Conservation (phyloP, 441 rosid genomes). For the Gossypium gossypioides region DNA sequence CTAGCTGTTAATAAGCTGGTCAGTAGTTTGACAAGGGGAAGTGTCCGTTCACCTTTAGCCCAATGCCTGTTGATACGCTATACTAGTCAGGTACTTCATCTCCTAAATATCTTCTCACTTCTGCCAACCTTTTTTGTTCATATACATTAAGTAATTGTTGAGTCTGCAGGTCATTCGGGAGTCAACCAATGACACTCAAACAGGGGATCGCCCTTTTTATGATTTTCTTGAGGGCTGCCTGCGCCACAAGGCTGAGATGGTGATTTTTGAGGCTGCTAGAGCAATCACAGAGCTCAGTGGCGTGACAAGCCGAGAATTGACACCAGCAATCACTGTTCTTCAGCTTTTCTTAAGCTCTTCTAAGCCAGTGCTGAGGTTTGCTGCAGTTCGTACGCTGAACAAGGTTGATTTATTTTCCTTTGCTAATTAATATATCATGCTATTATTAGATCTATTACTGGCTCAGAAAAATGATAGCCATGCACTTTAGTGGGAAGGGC, state of each 20-base stretch:
- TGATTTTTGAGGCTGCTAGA: slow-evolving; percentile 94
- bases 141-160: slow-evolving; percentile 1
- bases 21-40: slow-evolving; percentile 84
- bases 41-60: slow-evolving; percentile 92
- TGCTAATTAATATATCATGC: not conserved
- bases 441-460: not conserved
- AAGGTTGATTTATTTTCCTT: slow-evolving; percentile 41
- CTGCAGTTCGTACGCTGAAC: slow-evolving; percentile 94
- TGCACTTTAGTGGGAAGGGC: not conserved
- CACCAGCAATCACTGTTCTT: slow-evolving; percentile 96
- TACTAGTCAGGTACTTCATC: slow-evolving; percentile 59
- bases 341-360: slow-evolving; percentile 92
- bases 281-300: slow-evolving; percentile 94
- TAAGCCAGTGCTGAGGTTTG: slow-evolving; percentile 91
- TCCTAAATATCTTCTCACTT: not conserved
- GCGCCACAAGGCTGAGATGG: slow-evolving; percentile 97
- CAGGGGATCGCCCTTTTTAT: slow-evolving; percentile 93
- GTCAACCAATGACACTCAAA: slow-evolving; percentile 53
- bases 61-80: slow-evolving; percentile 94
- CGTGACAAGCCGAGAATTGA: slow-evolving; percentile 79
- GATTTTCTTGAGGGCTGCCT: slow-evolving; percentile 91
- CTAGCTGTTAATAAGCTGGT: slow-evolving; percentile 95
- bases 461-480: not conserved
- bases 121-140: not conserved
- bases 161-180: slow-evolving; percentile 68